Evolutionary conservation across 2,329 filamentous ascomycete species (phyloP).

Genomic region (Xylaria digitata): DNA sequence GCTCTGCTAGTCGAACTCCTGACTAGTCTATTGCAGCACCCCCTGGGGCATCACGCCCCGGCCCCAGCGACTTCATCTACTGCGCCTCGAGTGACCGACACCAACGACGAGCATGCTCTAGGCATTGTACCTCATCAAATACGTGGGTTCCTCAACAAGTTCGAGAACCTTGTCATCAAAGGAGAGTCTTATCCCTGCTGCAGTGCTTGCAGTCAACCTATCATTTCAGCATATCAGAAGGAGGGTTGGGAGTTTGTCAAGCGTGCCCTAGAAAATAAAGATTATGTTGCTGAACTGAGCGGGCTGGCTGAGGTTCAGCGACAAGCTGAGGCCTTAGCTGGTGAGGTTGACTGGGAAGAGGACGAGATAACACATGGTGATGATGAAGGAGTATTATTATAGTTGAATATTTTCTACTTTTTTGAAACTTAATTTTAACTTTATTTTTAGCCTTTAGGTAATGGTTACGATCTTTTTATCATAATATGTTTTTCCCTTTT

Average conservation of each 20-base stretch:
- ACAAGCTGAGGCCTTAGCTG: conserved; percentile 47
- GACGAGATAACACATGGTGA: conserved; percentile 45
- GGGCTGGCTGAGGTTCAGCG: conserved; percentile 51
- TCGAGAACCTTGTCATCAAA: conserved; percentile 77
- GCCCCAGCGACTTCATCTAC: conserved; percentile 60
- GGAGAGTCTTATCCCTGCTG: conserved; percentile 83
- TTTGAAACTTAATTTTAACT: neutral
- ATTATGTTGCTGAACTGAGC: conserved; percentile 79
- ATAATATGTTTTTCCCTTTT: no score
- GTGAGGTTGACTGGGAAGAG: conserved; percentile 51
- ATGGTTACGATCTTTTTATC: no score
- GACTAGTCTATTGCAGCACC: conserved; percentile 88
- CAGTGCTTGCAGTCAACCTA: conserved; percentile 79
- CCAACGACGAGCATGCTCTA: conserved; percentile 67
- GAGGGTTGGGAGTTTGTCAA: conserved; percentile 83
- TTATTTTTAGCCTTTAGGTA: no score
- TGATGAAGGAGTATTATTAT: conserved; percentile 51
- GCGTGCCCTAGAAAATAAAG: conserved; percentile 77
- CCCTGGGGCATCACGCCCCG: conserved; percentile 71
- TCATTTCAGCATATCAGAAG: conserved; percentile 73
- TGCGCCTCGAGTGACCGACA: conserved; percentile 59
- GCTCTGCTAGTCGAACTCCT: conserved; percentile 90
- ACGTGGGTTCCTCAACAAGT: conserved; percentile 79
- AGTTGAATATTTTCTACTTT: conserved; percentile 39
- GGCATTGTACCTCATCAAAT: conserved; percentile 83